Evolutionary conservation across 768 basidiomycete genomes (phyloP).

Genomic region (Tylopilus rubrobrunneus): DNA sequence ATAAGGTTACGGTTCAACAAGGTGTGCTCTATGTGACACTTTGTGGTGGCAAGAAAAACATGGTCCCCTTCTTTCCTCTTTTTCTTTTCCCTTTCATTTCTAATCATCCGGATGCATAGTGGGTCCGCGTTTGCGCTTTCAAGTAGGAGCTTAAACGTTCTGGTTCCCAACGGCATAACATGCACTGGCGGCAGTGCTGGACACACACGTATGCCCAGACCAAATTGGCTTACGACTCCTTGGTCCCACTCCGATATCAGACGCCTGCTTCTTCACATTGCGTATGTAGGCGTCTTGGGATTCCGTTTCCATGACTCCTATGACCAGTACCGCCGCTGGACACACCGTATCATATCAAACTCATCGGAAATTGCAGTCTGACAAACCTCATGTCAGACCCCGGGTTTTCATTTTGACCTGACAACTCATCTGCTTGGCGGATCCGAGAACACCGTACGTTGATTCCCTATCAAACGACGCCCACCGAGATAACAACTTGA

Average conservation of each 20-base stretch:
- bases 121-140: background rate
- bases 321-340: background rate
- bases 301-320: background rate
- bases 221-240: too few relatives aligned
- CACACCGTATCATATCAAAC: background rate
- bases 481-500: background rate
- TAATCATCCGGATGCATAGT: background rate
- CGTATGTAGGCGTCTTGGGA: too few relatives aligned
- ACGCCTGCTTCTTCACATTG: too few relatives aligned
- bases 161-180: background rate
- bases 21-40: too few relatives aligned
- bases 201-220: too few relatives aligned
- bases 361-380: background rate
- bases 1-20: too few relatives aligned
- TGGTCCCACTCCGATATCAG: too few relatives aligned
- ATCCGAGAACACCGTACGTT: background rate
- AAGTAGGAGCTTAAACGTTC: background rate
- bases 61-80: background rate
- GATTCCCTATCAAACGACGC: background rate
- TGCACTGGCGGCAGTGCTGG: too few relatives aligned
- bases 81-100: background rate
- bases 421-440: background rate
- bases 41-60: too few relatives aligned
- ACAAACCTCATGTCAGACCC: background rate
- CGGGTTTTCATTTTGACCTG: background rate